Base-by-base conservation (phyloP, 805 yeast genomes). In the Schwanniomyces sp. region DNA sequence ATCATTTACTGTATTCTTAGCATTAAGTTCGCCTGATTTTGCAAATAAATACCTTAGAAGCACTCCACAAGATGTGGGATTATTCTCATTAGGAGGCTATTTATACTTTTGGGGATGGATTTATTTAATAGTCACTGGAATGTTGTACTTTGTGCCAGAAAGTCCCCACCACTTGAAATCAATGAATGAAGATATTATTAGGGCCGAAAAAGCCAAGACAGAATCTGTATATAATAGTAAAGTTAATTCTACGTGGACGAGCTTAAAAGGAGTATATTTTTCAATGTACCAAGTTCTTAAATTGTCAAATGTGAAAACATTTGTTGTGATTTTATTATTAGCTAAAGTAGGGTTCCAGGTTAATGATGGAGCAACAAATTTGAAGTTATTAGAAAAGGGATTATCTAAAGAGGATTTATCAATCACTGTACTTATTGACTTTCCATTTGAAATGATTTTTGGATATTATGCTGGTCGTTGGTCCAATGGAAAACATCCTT, bases 391-490 rank as follows among this genome's bases (percentile, higher is more conserved):
- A 5, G 99, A 94, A 62, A 86, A 85, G 58, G 99, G 99, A 0
- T 82, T 94, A 40, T 83, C 94, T 34, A 88, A 91, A 62, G 99
- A 94, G 64, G 98, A 94, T 62, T 71, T 94, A 34, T 95, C 98
- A 1, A 80, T 94, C 17, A 88, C 97, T 0, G 98, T 92, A 0
- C 69, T 94, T 40, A 88, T 94, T 42, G 97, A 94, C 64, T 94
- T 94, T 66, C 99, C 99, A 9, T 91, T 94, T 64, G 98, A 94
- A 63, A 86, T 94, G 63, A 69, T 92, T 3, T 92, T 94, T 68
- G 98, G 99, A 1, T 94, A 91, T 64, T 91, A 91, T 57, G 96
- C 96, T 1, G 99, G 96, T 5, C 82, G 90, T 57, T 90, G 97
- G 97, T 88, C 96, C 0, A 79, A 87, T 0, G 95, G 95, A 4